These are phyloP conservation scores for Coniferiporia sulphurascens DNA, from an alignment of 1,284 basidiomycete species.

Conservation along the genomic window DNA sequence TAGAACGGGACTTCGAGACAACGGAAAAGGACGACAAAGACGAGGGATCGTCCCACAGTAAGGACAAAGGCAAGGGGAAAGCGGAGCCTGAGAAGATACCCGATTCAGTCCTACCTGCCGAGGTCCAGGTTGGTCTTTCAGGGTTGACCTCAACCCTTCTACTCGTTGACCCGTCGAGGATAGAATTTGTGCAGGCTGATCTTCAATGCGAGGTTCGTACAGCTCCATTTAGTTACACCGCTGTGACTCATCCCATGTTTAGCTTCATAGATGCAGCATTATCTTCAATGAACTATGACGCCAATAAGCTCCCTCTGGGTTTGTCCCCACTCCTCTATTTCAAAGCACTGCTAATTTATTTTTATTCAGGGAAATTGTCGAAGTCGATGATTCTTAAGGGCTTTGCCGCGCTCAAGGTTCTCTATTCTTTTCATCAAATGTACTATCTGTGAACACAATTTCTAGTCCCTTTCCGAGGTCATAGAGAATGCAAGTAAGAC, in stretches of 20 bases:
- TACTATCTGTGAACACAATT: neutral
- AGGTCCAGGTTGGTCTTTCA: conserved; percentile 41
- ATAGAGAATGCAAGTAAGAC: conserved; percentile 41
- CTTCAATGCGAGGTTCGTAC: conserved; percentile 44
- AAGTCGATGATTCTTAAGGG: conserved; percentile 54
- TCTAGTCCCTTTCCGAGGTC: conserved; percentile 48
- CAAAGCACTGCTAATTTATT: conserved; percentile 3
- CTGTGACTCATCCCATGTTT: neutral
- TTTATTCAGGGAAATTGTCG: conserved; percentile 44
- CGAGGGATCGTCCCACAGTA: conserved; percentile 24
- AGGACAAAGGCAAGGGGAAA: conserved; percentile 37
- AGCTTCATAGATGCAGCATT: conserved; percentile 54
- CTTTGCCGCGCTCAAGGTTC: conserved; percentile 53
- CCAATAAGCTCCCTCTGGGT: conserved; percentile 63
- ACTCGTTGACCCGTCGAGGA: neutral
- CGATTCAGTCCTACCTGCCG: conserved; percentile 39
- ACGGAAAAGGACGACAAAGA: conserved; percentile 38
- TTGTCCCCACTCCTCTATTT: conserved; percentile 5
- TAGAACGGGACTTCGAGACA: conserved; percentile 50
- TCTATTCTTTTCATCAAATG: neutral
- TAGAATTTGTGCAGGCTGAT: conserved; percentile 51
- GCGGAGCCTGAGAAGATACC: conserved; percentile 36
- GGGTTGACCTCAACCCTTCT: neutral
- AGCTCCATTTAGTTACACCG: neutral
- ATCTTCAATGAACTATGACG: conserved; percentile 68